Percentiles rank a stretch among this genome's conserved stretches.
phyloP scores from a whole-genome alignment of 345 rosid species.

The Brassica incana region DNA sequence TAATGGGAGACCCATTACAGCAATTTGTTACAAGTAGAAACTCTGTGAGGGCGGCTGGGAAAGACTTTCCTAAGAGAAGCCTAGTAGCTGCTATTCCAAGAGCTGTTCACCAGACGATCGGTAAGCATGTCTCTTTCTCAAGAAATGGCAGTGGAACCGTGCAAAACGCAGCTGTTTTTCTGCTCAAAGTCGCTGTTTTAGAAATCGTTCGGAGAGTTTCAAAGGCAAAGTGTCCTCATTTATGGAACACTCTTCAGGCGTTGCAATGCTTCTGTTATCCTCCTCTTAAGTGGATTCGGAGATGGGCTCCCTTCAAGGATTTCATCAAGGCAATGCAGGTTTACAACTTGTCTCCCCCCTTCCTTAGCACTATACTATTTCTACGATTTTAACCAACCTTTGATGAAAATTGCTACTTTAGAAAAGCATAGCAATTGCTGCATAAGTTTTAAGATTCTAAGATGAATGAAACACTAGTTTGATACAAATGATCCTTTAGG shows the following conservation, averaged over 20 bases:
- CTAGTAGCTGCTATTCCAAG: conserved; percentile 53
- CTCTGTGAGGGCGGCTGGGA: conserved; percentile 39
- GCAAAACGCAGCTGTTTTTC: conserved; percentile 57
- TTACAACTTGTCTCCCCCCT: background rate
- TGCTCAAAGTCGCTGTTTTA: conserved; percentile 80
- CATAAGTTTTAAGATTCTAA: background rate
- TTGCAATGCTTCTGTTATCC: conserved; percentile 82
- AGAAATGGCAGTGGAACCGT: conserved; percentile 33
- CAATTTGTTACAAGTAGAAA: conserved; percentile 41
- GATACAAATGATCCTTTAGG: background rate
- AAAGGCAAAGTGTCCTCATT: conserved; percentile 66
- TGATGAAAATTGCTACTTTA: too few relatives aligned
- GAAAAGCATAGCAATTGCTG: too few relatives aligned
- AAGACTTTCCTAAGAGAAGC: conserved; percentile 45
- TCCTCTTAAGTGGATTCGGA: conserved; percentile 78
- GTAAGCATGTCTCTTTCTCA: conserved; percentile 45
- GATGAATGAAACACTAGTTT: background rate
- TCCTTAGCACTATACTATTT: too few relatives aligned
- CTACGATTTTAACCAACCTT: too few relatives aligned
- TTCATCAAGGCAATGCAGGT: conserved; percentile 86
- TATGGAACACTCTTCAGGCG: conserved; percentile 81
- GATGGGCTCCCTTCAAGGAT: conserved; percentile 83
- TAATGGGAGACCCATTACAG: background rate
- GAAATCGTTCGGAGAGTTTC: conserved; percentile 82
- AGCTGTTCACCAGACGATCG: conserved; percentile 43